Conservation (phyloP, 352 stramenopile species). For the Pythium phragmiticola region DNA sequence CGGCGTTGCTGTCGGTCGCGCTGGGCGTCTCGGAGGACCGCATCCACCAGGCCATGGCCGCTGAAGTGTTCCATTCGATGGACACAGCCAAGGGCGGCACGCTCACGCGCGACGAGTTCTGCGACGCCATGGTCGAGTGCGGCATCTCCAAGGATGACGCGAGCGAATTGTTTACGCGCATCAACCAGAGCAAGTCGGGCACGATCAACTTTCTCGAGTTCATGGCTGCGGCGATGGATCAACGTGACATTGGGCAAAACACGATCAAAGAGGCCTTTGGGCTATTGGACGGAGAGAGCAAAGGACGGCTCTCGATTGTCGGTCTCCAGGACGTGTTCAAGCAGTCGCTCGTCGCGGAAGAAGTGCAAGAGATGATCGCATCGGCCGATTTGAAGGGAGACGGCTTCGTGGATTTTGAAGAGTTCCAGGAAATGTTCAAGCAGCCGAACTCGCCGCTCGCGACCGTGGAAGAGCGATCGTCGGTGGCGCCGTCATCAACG, state of each 20-base stretch:
- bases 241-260: slow-evolving; percentile 87
- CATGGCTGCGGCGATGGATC: slow-evolving; percentile 92
- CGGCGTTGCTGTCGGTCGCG: slow-evolving; percentile 64
- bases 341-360: slow-evolving; percentile 83
- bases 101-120: slow-evolving; percentile 93
- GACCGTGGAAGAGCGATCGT: slow-evolving; percentile 34
- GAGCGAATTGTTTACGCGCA: slow-evolving; percentile 68
- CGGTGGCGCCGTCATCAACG: slow-evolving; percentile 5
- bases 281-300: slow-evolving; percentile 89
- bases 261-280: slow-evolving; percentile 91
- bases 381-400: slow-evolving; percentile 84
- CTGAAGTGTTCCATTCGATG: slow-evolving; percentile 85
- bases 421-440: slow-evolving; percentile 83
- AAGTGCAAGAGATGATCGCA: slow-evolving; percentile 89
- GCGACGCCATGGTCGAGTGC: slow-evolving; percentile 89
- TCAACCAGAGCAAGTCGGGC: slow-evolving; percentile 79
- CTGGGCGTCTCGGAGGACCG: slow-evolving; percentile 72
- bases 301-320: slow-evolving; percentile 89
- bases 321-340: slow-evolving; percentile 87
- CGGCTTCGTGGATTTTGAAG: slow-evolving; percentile 86
- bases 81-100: slow-evolving; percentile 84
- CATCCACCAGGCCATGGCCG: slow-evolving; percentile 73
- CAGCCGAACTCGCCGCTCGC: slow-evolving; percentile 30
- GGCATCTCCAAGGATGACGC: slow-evolving; percentile 74
- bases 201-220: slow-evolving; percentile 96